Conservation (phyloP, 192 early-diverging fungal species). For the Glomus cerebriforme region DNA sequence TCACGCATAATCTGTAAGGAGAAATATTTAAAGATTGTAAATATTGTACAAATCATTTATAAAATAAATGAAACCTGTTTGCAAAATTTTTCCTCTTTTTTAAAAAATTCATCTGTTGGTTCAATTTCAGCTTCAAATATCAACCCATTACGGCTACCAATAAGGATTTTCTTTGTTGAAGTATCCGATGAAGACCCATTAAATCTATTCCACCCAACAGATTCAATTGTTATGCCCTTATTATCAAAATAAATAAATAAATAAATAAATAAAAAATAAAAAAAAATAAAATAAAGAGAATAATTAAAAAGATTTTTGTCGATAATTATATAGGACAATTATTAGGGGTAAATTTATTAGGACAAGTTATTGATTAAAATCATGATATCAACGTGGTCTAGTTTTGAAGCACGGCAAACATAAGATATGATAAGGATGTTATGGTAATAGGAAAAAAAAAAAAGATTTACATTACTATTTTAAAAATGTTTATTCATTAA, state of each 20-base stretch:
- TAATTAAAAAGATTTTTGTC: no score
- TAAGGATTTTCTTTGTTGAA: slow-evolving; percentile 80
- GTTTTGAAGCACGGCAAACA: no score
- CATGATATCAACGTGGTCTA: no score
- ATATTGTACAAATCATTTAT: neutral
- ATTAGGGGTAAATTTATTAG: no score
- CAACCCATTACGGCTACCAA: slow-evolving; percentile 84
- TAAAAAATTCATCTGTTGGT: slow-evolving; percentile 82
- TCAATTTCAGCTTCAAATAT: slow-evolving; percentile 92
- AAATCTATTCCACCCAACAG: slow-evolving; percentile 87
- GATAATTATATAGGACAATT: no score
- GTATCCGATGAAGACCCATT: slow-evolving; percentile 48
- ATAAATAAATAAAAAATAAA: neutral
- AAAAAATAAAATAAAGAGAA: neutral
- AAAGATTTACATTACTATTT: no score
- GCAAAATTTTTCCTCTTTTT: slow-evolving; percentile 80
- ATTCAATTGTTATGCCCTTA: slow-evolving; percentile 77
- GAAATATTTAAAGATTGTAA: slow-evolving; percentile 28
- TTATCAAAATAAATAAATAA: neutral
- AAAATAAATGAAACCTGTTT: slow-evolving; percentile 49
- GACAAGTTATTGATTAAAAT: no score
- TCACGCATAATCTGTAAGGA: slow-evolving; percentile 20
- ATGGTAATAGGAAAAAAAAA: no score
- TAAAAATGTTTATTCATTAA: no score
- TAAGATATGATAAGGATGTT: no score